phyloP scores from a whole-genome alignment of 2,329 filamentous ascomycete species.

The Fusarium subtropicale region DNA sequence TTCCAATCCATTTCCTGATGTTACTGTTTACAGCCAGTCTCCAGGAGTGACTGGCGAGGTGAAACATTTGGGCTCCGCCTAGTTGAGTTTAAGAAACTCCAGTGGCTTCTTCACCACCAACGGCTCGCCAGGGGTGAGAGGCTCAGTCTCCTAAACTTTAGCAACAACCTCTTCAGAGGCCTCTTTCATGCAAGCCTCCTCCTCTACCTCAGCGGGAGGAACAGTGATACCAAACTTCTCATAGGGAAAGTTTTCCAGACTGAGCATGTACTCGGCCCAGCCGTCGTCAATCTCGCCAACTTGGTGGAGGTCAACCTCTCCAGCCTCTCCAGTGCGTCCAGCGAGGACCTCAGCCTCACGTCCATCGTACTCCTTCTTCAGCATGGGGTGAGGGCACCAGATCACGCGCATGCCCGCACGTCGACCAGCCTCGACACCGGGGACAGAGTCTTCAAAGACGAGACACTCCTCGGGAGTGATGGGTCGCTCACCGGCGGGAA shows the following conservation, averaged over 20 bases:
- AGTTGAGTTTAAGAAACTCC: slow-evolving; percentile 1
- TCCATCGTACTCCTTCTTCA: slow-evolving; percentile 80
- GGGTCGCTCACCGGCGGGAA: slow-evolving; percentile 70
- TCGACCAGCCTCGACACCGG: slow-evolving; percentile 89
- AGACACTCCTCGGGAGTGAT: slow-evolving; percentile 89
- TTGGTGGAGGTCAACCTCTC: slow-evolving; percentile 64
- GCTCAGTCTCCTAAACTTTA: slow-evolving; percentile 30
- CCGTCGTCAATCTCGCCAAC: slow-evolving; percentile 69
- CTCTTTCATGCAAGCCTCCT: slow-evolving; percentile 58
- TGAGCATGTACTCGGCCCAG: slow-evolving; percentile 67
- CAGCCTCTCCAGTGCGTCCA: slow-evolving; percentile 78
- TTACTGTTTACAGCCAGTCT: not conserved
- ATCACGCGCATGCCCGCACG: slow-evolving; percentile 94
- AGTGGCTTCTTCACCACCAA: slow-evolving; percentile 9
- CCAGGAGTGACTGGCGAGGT: slow-evolving; percentile 10
- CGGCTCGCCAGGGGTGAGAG: not conserved
- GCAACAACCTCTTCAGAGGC: slow-evolving; percentile 19
- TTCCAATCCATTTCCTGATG: not conserved
- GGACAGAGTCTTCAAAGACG: slow-evolving; percentile 95
- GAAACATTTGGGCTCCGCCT: not conserved
- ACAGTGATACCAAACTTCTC: slow-evolving; percentile 69
- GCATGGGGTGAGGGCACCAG: slow-evolving; percentile 87
- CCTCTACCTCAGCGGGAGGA: slow-evolving; percentile 56
- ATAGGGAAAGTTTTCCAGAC: slow-evolving; percentile 67
- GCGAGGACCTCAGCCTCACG: slow-evolving; percentile 86